Conservation (phyloP, 208 protist genomes). For the Leishmania tropica region DNA sequence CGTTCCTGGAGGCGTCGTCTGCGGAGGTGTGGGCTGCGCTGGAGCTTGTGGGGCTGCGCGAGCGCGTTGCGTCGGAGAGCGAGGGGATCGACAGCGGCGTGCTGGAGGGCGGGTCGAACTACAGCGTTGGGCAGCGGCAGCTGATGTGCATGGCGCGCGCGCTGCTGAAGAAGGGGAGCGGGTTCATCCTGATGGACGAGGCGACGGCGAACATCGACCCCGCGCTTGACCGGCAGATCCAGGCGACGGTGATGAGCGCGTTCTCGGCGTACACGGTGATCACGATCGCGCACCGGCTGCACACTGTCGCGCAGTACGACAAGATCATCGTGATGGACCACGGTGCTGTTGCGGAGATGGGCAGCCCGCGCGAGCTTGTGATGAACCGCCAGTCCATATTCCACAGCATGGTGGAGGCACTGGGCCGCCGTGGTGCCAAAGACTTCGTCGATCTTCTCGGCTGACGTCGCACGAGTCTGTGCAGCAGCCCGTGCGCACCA, state of each 20-base stretch:
- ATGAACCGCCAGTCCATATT: slow-evolving; percentile 34
- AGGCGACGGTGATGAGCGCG: slow-evolving; percentile 52
- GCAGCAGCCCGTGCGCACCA: neutral
- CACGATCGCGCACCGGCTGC: slow-evolving; percentile 81
- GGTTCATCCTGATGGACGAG: slow-evolving; percentile 88
- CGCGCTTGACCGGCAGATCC: slow-evolving; percentile 58
- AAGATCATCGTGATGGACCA: slow-evolving; percentile 80
- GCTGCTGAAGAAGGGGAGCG: slow-evolving; percentile 55
- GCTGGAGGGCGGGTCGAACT: slow-evolving; percentile 69
- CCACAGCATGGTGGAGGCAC: neutral
- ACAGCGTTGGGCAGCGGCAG: slow-evolving; percentile 80
- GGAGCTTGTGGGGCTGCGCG: slow-evolving; percentile 49
- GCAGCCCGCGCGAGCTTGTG: slow-evolving; percentile 53
- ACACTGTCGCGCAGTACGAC: slow-evolving; percentile 80
- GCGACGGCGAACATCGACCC: slow-evolving; percentile 82
- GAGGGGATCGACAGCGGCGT: slow-evolving; percentile 45
- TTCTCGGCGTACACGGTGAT: slow-evolving; percentile 80
- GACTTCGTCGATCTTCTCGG: slow-evolving; percentile 23
- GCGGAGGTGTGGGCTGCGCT: slow-evolving; percentile 52
- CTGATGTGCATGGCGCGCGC: slow-evolving; percentile 76
- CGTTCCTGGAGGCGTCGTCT: slow-evolving; percentile 39
- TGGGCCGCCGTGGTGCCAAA: neutral
- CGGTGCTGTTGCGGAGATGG: slow-evolving; percentile 59
- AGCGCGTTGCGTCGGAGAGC: slow-evolving; percentile 31
- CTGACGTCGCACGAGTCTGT: neutral